Evolutionary conservation across 2,329 filamentous ascomycete species (phyloP), one percentile per base, ranked within the genome.

Genomic region (Trichoderma endophyticum): DNA sequence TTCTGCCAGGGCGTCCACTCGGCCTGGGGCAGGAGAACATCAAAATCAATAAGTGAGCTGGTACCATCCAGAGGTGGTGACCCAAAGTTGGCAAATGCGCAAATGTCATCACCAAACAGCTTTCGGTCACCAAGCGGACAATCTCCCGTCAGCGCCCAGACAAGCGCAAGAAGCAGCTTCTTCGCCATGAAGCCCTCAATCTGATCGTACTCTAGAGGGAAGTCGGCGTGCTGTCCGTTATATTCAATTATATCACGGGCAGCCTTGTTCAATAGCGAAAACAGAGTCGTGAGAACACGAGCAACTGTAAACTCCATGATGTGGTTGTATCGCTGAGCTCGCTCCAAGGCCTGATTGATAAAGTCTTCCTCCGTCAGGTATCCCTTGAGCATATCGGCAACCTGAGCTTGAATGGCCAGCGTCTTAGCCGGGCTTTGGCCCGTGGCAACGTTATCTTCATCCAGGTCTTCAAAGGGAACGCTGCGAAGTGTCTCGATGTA

Each of bases 271-370:
- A 99, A 85, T 30, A 99, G 86, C 57, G 95, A 98, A 85, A 99
- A 99, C 24, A 99, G 84, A 0, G 96, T 99, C 74, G 91, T 96
- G 43, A 99, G 87, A 5, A 94, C 95, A 71, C 96, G 93, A 64
- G 95, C 93, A 64, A 93, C 88, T 0, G 96, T 98, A 80, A 96
- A 99, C 77, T 98, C 94, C 96, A 99, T 99, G 80, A 99, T 99
- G 81, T 99, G 96, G 74, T 92, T 93, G 84, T 93, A 97, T 74
- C 88, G 87, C 77, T 89, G 87, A 4, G 95, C 94, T 79, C 93
- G 88, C 68, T 91, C 87, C 5, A 99, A 87, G 4, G 91, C 92
- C 74, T 92, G 91, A 32, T 91, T 83, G 57, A 98, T 90, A 77
- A 99, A 95, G 76, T 93, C 87, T 76, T 97, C 94, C 7, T 88